Conservation (phyloP, 2,329 filamentous ascomycete species). For the Tolypocladium album region DNA sequence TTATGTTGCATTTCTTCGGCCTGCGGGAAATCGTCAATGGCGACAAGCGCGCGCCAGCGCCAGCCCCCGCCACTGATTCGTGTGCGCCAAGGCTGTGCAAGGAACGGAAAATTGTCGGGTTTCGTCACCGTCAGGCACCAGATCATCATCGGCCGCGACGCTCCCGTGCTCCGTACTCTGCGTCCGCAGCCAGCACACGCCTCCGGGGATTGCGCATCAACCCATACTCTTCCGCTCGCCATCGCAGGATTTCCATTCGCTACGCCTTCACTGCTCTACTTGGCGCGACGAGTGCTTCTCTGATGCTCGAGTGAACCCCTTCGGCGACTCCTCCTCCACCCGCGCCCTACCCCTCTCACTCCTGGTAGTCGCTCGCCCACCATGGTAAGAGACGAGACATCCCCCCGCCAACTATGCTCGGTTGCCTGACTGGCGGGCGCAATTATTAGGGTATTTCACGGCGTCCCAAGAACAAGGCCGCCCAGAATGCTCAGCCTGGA, state of each 20-base stretch:
- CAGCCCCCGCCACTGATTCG: constrained; percentile 13
- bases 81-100: constrained; percentile 16
- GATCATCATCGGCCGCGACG: background rate
- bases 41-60: constrained; percentile 1
- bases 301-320: constrained; percentile 14
- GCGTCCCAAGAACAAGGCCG: constrained; percentile 29
- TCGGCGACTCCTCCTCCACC: constrained; percentile 3
- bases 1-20: background rate
- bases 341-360: constrained; percentile 3
- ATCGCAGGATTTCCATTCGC: background rate
- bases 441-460: constrained; percentile 24
- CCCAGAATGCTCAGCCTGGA: constrained; percentile 26
- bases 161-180: constrained; percentile 4
- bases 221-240: background rate
- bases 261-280: background rate
- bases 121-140: constrained; percentile 23
- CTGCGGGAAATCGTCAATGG: background rate
- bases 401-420: constrained; percentile 3
- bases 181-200: background rate
- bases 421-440: background rate
- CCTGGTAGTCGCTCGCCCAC: constrained; percentile 7
- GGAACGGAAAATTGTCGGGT: constrained; percentile 23
- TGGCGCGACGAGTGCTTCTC: constrained; percentile 5
- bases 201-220: background rate
- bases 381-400: constrained; percentile 19